Base-by-base conservation (phyloP, 371 early-diverging fungal species). In the Coemansia sp. region DNA sequence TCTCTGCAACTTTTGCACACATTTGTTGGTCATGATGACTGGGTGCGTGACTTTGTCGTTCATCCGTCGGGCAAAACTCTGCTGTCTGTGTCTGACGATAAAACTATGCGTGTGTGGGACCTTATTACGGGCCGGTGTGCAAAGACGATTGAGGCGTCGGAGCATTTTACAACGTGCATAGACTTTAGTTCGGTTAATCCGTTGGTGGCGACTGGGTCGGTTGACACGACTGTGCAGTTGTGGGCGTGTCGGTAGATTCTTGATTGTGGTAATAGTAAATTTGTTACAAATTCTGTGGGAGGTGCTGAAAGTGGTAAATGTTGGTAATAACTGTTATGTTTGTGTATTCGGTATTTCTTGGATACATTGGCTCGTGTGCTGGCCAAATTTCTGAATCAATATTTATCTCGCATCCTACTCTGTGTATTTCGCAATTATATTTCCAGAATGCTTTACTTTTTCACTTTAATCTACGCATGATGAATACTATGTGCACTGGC, bases 11-110 rank as follows among this genome's bases (percentile, higher is more conserved):
- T 91, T 44, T 75, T 95, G 23, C 84, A 86, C 56, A 91, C 91
- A 5, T 83, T 94, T 75, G 88, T 84, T 48, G 96, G 97, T 3
- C 97, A 97, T 67, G 97, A 97, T 68, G 96, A 94, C 75, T 97
- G 97, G 97, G 90, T 96, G 12, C 88, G 96, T 33, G 91, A 88
- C 16, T 68, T 96, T 33, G 87, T 86, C 11, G 86, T 94, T 67
- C 92, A 93, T 65, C 91, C 95, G 0, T 86, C 84, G 39, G 93
- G 93, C 52, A 89, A 89, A 70, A 90, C 85, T 68, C 66, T 96
- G 16, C 71, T 95, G 11, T 88, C 90, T 40, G 91, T 89, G 0
- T 88, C 91, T 0, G 95, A 94, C 69, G 96, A 96, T 80, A 94
- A 92, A 71, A 88, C 92, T 0, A 78, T 95, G 65, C 87, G 90